Evolutionary conservation across 2,329 filamentous ascomycete species (phyloP), one percentile per base, ranked within the genome.

Genomic region (Xylariaceae sp.): DNA sequence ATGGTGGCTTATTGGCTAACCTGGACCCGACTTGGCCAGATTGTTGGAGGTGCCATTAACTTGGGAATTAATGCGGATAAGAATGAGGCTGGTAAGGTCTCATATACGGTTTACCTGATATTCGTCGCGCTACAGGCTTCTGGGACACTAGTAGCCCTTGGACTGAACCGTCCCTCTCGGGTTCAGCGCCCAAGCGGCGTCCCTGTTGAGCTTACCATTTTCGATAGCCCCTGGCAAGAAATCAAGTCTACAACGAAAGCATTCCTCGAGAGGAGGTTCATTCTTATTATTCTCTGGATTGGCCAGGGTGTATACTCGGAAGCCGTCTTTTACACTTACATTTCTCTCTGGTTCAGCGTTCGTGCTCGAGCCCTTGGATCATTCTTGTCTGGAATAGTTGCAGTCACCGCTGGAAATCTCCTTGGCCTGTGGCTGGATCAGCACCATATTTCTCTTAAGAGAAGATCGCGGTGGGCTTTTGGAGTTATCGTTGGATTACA

Each of bases 31-130:
- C 75, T 78, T 1, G 88, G 88, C 0, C 88, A 90, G 67, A 86
- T 91, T 14, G 72, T 91, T 0, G 89, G 89, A 2, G 89, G 88
- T 10, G 86, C 87, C 0, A 86, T 91, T 67, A 90, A 89, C 46
- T 73, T 91, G 0, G 86, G 86, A 0, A 71, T 91, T 10, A 90
- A 91, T 63, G 78, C 77, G 0, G 67, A 84, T 40, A 75, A 81
- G 0, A 75, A 80, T 57, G 67, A 80, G 49, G 83, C 83, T 0
- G 89, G 88, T 0, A 82, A 85, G 46, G 86, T 91, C 0, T 88
- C 85, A 0, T 90, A 89, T 60, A 81, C 81, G 0, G 88, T 91
- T 0, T 91, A 85, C 60, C 73, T 88, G 9, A 71, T 89, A 19
- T 91, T 91, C 65, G 90, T 91, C 54, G 86, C 84, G 0, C 72